Percentiles rank a stretch among this genome's conserved stretches.
Conservation (phyloP, 208 protist species). For the Naegleria lovaniensis region DNA sequence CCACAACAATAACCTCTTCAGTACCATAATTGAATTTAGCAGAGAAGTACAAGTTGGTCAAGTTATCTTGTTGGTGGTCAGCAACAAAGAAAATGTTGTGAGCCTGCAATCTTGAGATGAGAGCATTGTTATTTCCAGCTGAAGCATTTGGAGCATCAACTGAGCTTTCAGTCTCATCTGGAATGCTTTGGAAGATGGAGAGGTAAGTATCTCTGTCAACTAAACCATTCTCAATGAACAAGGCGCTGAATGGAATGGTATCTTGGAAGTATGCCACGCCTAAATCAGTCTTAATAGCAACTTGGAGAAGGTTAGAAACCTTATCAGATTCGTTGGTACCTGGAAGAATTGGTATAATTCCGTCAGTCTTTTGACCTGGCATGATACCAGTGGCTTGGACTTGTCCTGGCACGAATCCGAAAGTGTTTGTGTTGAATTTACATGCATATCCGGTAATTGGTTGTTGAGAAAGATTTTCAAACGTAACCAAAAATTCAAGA, state of each 20-base stretch:
- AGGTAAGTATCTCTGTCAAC: constrained; percentile 29
- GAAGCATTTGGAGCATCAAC: background rate
- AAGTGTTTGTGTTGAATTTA: constrained; percentile 51
- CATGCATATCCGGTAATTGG: constrained; percentile 40
- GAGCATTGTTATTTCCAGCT: background rate
- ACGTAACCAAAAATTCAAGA: constrained; percentile 3
- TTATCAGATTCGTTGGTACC: background rate
- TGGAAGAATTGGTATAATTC: background rate
- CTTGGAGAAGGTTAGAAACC: constrained; percentile 24
- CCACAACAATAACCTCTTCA: background rate
- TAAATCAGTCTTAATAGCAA: constrained; percentile 39
- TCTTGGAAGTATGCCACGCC: constrained; percentile 37
- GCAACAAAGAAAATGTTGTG: constrained; percentile 26
- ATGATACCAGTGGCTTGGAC: background rate
- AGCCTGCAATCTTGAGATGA: background rate
- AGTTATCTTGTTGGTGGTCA: background rate
- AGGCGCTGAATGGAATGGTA: constrained; percentile 11
- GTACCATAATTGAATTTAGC: constrained; percentile 1
- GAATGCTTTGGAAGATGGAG: constrained; percentile 18
- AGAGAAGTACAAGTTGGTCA: background rate
- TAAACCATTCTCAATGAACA: constrained; percentile 8
- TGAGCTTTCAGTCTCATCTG: constrained; percentile 27
- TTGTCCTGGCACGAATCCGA: constrained; percentile 30
- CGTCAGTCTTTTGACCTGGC: background rate
- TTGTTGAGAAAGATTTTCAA: constrained; percentile 38